phyloP scores from a whole-genome alignment of 495 filamentous ascomycete genomes.

The Ramalina peruviana region DNA sequence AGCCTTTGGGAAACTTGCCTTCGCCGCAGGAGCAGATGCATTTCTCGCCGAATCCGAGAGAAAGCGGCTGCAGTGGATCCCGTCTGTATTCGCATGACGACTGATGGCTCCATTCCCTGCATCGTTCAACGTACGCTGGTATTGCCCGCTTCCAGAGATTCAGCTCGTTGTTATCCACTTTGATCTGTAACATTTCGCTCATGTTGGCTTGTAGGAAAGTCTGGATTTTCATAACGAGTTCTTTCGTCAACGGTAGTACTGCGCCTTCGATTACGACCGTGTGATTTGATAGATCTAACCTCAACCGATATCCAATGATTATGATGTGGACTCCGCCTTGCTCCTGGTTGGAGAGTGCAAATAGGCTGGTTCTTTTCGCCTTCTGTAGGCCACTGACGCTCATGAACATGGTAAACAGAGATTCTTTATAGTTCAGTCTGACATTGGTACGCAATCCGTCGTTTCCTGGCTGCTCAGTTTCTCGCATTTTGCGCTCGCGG shows the following conservation, averaged over 20 bases:
- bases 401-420: constrained; percentile 32
- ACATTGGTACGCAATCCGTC: constrained; percentile 11
- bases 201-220: constrained; percentile 19
- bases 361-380: constrained; percentile 19
- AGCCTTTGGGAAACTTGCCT: constrained; percentile 12
- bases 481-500: constrained; percentile 22
- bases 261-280: neutral
- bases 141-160: constrained; percentile 35
- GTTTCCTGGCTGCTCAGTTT: constrained; percentile 2
- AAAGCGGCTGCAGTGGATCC: constrained; percentile 19
- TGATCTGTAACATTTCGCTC: constrained; percentile 19
- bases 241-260: constrained; percentile 27
- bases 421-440: constrained; percentile 33
- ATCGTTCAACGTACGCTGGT: constrained; percentile 38
- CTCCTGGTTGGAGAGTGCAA: constrained; percentile 21
- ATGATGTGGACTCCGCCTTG: constrained; percentile 16
- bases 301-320: constrained; percentile 9
- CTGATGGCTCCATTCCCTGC: constrained; percentile 37
- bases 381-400: constrained; percentile 26
- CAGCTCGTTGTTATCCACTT: constrained; percentile 29
- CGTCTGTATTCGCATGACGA: constrained; percentile 34
- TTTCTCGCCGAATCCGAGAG: constrained; percentile 12
- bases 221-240: constrained; percentile 16
- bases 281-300: constrained; percentile 13
- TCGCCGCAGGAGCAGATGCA: constrained; percentile 24